Percentiles rank a stretch among this genome's conserved stretches.
phyloP scores from a whole-genome alignment of 495 filamentous ascomycete species.

The Penicillium lividum region DNA sequence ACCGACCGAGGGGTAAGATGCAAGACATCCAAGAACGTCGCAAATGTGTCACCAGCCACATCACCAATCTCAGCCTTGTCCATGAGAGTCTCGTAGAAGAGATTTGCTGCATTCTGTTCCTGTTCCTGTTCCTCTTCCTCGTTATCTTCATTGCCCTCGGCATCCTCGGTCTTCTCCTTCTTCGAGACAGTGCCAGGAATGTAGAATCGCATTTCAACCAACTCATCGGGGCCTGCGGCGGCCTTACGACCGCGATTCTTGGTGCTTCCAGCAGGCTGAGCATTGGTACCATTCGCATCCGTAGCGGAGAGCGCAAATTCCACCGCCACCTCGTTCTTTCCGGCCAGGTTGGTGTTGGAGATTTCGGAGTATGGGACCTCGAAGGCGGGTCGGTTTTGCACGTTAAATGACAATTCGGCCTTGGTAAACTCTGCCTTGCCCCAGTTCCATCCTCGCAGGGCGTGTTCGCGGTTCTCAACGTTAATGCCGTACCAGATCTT shows the following conservation, averaged over 20 bases:
- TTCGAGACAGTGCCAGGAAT: conserved; percentile 89
- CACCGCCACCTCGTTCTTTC: conserved; percentile 96
- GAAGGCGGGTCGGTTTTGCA: conserved; percentile 95
- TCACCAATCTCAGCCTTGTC: conserved; percentile 99
- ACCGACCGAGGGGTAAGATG: conserved; percentile 92
- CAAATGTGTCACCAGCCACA: conserved; percentile 94
- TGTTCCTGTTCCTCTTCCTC: conserved; percentile 65
- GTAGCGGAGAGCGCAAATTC: conserved; percentile 75
- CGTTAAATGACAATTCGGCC: conserved; percentile 91
- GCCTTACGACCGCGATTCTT: conserved; percentile 83
- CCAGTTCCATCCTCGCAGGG: conserved; percentile 98
- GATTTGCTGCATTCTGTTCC: conserved; percentile 88
- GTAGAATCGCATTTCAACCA: conserved; percentile 99
- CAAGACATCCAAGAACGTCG: conserved; percentile 94
- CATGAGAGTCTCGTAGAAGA: conserved; percentile 96
- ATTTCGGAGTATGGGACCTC: conserved; percentile 98
- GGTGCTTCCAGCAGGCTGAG: conserved; percentile 70
- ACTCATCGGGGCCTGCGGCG: conserved; percentile 81
- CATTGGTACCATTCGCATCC: conserved; percentile 69
- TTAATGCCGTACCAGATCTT: conserved; percentile 95
- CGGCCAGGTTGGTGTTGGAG: conserved; percentile 95
- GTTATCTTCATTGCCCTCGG: conserved; percentile 68
- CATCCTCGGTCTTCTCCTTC: conserved; percentile 76
- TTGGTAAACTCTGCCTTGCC: conserved; percentile 97
- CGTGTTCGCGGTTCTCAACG: conserved; percentile 88